A percentile compares a stretch with the other conserved stretches of the same genome.
Conservation (phyloP, 371 early-diverging fungal genomes). For the Zopfochytrium polystomum region DNA sequence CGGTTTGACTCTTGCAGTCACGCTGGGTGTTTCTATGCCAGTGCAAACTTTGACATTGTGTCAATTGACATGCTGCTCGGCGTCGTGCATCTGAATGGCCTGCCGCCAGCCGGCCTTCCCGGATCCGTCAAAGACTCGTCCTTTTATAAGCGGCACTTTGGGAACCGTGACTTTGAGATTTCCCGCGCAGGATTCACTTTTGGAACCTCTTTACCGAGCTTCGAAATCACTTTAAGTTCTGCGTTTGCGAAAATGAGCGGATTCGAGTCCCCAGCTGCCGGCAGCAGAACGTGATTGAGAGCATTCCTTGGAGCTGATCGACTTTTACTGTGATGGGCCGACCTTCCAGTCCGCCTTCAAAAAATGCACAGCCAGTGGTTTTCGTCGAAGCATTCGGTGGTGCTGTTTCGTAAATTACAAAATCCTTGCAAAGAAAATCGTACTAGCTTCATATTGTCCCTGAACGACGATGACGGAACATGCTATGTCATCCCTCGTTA, state of each 20-base stretch:
- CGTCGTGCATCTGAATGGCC: too few relatives aligned
- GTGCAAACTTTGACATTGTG: too few relatives aligned
- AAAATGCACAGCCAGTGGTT: slow-evolving; percentile 10
- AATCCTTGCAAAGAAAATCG: background rate
- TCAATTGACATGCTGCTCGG: too few relatives aligned
- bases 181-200: background rate
- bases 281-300: background rate
- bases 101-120: too few relatives aligned
- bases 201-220: background rate
- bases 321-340: background rate
- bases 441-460: background rate
- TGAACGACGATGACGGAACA: too few relatives aligned
- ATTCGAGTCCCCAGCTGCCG: background rate
- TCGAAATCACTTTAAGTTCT: background rate
- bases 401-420: slow-evolving; percentile 1
- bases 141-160: slow-evolving; percentile 3
- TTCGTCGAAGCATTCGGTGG: background rate
- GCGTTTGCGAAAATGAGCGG: background rate
- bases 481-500: background rate
- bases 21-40: too few relatives aligned
- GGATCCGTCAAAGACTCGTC: too few relatives aligned
- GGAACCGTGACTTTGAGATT: slow-evolving; percentile 3
- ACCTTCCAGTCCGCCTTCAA: slow-evolving; percentile 4
- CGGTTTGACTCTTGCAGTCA: too few relatives aligned
- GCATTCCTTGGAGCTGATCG: background rate